Percentiles rank a stretch among this genome's conserved stretches.
Conservation (phyloP, 805 yeast species). For the Tanozyma kutaoensis region DNA sequence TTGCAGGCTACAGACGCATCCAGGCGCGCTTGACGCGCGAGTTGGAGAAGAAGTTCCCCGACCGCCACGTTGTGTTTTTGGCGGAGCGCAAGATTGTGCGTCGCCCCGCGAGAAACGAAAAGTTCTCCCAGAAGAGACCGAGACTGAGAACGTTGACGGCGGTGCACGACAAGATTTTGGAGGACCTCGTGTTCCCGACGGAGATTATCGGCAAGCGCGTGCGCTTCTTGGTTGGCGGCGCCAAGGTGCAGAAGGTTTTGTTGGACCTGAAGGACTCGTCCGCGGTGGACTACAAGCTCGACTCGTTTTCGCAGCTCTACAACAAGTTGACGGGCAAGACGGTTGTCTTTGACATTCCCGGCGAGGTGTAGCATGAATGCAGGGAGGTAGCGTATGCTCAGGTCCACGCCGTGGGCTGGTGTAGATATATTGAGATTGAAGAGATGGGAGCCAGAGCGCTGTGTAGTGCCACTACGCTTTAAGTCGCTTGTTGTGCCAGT, state of each 20-base stretch:
- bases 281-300: conserved; percentile 96
- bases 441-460: no score
- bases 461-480: no score
- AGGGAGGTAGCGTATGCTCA: no score
- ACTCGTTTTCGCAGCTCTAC: conserved; percentile 98
- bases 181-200: conserved; percentile 99
- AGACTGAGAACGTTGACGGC: conserved; percentile 98
- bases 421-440: no score
- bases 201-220: conserved; percentile 99
- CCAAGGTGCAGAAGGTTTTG: conserved; percentile 94
- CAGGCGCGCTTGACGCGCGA: conserved; percentile 97
- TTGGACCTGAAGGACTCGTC: conserved; percentile 96
- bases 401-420: no score
- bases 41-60: conserved; percentile 99
- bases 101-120: conserved; percentile 93
- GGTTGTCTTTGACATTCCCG: conserved; percentile 89
- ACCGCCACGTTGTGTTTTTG: conserved; percentile 97
- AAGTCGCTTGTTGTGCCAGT: no score
- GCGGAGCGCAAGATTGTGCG: conserved; percentile 99
- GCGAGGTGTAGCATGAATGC: conserved; percentile 31
- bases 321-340: conserved; percentile 98
- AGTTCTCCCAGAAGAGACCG: conserved; percentile 97
- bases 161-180: conserved; percentile 97
- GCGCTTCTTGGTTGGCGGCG: conserved; percentile 97
- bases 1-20: conserved; percentile 89